Evolutionary conservation across 768 basidiomycete genomes (phyloP).

Genomic region (Mrakia gelida): DNA sequence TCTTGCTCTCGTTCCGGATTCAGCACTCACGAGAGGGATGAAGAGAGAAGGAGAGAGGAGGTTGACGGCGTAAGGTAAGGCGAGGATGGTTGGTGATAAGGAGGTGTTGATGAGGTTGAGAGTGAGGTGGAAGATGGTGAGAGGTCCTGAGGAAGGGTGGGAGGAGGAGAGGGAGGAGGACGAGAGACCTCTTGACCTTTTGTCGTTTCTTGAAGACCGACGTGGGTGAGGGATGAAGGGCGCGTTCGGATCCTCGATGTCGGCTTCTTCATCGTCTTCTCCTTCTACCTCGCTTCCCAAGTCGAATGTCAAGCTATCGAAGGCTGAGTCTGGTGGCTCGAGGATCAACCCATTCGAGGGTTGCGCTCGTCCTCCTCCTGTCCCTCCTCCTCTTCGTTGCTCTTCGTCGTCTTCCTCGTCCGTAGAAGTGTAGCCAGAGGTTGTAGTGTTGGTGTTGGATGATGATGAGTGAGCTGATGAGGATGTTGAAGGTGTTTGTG

Average conservation of each 20-base stretch:
- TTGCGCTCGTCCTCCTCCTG: too few species aligned
- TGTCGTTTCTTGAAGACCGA: conserved; percentile 14
- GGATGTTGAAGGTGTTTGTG: background rate
- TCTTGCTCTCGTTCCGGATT: background rate
- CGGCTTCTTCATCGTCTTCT: background rate
- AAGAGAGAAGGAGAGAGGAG: conserved; percentile 20
- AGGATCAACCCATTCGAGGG: background rate
- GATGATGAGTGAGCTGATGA: background rate
- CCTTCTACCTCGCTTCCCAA: background rate
- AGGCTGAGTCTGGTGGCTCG: background rate
- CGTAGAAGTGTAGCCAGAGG: background rate
- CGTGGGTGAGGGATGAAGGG: background rate
- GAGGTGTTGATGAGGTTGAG: conserved; percentile 20
- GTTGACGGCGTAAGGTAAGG: conserved; percentile 22
- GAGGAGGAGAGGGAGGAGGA: background rate
- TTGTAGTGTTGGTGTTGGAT: background rate
- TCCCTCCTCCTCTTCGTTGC: too few species aligned
- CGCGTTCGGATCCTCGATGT: background rate
- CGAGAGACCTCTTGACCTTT: background rate
- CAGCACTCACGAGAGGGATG: conserved; percentile 17
- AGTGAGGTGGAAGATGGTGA: conserved; percentile 23
- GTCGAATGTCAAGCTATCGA: conserved; percentile 3
- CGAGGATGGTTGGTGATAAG: conserved; percentile 26
- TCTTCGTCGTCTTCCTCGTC: conserved; percentile 1
- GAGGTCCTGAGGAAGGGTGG: conserved; percentile 10